Evolutionary conservation across 345 rosid genomes (phyloP).

Genomic region (Eucalyptus paniculata): DNA sequence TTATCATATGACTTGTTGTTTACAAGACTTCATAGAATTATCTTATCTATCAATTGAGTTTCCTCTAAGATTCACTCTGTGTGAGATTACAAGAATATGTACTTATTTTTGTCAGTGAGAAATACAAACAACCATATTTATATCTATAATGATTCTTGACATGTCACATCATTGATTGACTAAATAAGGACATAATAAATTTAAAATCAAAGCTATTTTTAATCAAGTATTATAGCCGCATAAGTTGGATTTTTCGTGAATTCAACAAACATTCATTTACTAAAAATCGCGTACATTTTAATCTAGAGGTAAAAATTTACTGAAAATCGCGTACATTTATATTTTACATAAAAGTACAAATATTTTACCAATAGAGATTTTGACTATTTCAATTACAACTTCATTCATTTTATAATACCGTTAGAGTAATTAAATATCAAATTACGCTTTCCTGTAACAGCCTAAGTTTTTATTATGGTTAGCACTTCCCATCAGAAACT

Average conservation of each 20-base stretch:
- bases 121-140: not conserved
- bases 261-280: not conserved
- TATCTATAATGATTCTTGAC: not conserved
- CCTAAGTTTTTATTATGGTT: too few relatives aligned
- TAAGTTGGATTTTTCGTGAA: not conserved
- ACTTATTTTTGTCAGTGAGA: not conserved
- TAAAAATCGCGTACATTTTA: too few relatives aligned
- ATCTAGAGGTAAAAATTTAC: too few relatives aligned
- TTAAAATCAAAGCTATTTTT: not conserved
- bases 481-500: too few relatives aligned
- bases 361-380: too few relatives aligned
- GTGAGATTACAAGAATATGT: not conserved
- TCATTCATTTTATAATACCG: too few relatives aligned
- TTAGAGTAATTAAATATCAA: too few relatives aligned
- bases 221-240: not conserved
- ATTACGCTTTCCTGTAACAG: rapidly evolving
- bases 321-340: too few relatives aligned
- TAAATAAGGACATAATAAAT: not conserved
- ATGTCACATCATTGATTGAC: not conserved
- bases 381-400: too few relatives aligned
- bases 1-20: not conserved
- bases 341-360: too few relatives aligned
- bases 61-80: not conserved
- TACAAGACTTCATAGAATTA: not conserved
- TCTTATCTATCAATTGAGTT: not conserved